These are phyloP conservation scores for Coniochaeta pulveracea DNA, from an alignment of 2,329 filamentous ascomycete genomes.

Conservation along the genomic window DNA sequence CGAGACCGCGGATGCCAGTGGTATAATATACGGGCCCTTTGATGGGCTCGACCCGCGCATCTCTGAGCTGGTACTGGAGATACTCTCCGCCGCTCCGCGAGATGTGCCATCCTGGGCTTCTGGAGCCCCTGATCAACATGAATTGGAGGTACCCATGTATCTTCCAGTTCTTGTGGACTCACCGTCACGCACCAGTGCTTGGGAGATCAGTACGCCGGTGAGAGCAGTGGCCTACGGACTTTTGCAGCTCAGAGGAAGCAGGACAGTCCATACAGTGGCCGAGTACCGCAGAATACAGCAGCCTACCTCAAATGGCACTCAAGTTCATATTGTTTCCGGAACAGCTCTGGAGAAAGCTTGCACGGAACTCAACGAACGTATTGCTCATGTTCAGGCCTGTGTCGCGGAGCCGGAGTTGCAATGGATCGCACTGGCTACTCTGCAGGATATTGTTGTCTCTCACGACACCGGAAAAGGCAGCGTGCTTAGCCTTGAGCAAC, in stretches of 20 bases:
- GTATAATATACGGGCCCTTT: slow-evolving; percentile 1
- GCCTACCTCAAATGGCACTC: slow-evolving; percentile 18
- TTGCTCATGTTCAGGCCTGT: slow-evolving; percentile 12
- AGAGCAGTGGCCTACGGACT: slow-evolving; percentile 25
- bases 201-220: slow-evolving; percentile 23
- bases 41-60: slow-evolving; percentile 17
- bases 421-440: slow-evolving; percentile 24
- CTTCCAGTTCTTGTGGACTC: slow-evolving; percentile 28
- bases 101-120: slow-evolving; percentile 2
- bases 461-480: slow-evolving; percentile 16
- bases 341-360: slow-evolving; percentile 13
- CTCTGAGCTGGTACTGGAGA: slow-evolving; percentile 8
- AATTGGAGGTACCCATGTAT: slow-evolving; percentile 21
- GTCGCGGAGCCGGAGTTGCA: slow-evolving; percentile 10
- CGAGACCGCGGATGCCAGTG: slow-evolving; percentile 9
- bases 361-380: slow-evolving; percentile 11
- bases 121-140: slow-evolving; percentile 7
- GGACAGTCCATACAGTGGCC: slow-evolving; percentile 14
- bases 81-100: slow-evolving; percentile 10
- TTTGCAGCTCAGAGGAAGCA: slow-evolving; percentile 13
- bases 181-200: slow-evolving; percentile 23
- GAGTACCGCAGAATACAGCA: slow-evolving; percentile 26
- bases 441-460: slow-evolving; percentile 23
- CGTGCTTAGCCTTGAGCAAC: slow-evolving; percentile 18
- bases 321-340: slow-evolving; percentile 15